A percentile compares a stretch with the other conserved stretches of the same genome.
Conservation (phyloP, 108 stramenopile genomes). For the Parietichytrium sp. region DNA sequence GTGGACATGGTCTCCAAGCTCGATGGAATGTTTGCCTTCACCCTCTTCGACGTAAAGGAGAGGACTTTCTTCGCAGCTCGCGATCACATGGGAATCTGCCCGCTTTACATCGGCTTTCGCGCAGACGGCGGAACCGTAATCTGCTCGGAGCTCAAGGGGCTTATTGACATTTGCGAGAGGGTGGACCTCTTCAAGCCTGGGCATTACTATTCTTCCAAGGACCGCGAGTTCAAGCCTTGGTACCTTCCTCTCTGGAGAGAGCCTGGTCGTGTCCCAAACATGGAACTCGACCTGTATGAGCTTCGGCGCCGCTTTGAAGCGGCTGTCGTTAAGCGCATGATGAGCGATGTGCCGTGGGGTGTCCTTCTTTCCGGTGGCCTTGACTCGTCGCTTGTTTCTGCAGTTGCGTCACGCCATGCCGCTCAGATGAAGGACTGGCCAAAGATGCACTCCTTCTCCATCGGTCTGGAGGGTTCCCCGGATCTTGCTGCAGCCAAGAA, state of each 20-base stretch:
- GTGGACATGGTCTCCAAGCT: conserved; percentile 61
- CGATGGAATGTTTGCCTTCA: conserved; percentile 94
- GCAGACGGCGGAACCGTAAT: conserved; percentile 88
- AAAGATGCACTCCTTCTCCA: conserved; percentile 91
- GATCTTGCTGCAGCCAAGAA: conserved; percentile 88
- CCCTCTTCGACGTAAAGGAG: conserved; percentile 78
- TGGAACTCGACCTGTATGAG: conserved; percentile 33
- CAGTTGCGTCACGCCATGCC: conserved; percentile 83
- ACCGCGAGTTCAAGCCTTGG: conserved; percentile 80
- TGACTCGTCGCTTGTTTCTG: conserved; percentile 92
- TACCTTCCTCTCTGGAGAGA: conserved; percentile 79
- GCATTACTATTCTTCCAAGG: conserved; percentile 82
- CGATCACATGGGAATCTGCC: conserved; percentile 95
- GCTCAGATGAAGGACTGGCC: conserved; percentile 41
- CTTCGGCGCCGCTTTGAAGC: conserved; percentile 84
- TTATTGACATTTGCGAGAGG: conserved; percentile 71
- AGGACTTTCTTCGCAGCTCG: conserved; percentile 83
- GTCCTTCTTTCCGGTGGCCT: conserved; percentile 93
- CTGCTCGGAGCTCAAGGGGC: conserved; percentile 89
- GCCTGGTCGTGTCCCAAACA: conserved; percentile 34
- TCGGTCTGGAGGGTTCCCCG: conserved; percentile 84
- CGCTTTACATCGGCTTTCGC: conserved; percentile 91
- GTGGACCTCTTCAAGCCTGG: conserved; percentile 91
- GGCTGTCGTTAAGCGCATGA: conserved; percentile 89
- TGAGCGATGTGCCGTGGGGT: conserved; percentile 99